A percentile compares a stretch with the other conserved stretches of the same genome.
phyloP scores from a whole-genome alignment of 805 yeast genomes.

The Metschnikowia drakensbergensis region DNA sequence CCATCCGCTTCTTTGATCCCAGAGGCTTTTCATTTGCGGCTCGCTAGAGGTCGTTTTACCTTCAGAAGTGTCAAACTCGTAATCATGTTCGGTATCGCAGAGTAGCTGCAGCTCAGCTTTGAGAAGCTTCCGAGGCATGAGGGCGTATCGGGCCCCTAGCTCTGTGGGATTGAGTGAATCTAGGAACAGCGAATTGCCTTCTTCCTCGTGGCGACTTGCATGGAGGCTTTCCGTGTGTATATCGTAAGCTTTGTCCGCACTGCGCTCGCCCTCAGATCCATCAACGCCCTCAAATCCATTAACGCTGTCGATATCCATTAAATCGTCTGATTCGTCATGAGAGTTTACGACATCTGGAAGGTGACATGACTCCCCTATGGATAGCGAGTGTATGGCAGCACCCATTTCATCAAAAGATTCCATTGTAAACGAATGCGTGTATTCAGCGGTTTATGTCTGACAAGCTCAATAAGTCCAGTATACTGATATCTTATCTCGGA shows the following conservation, averaged over 20 bases:
- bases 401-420: constrained; percentile 16
- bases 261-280: not conserved
- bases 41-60: not conserved
- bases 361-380: constrained; percentile 6
- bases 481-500: not conserved
- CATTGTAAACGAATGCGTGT: constrained; percentile 1
- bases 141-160: constrained; percentile 40
- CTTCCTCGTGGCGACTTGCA: not conserved
- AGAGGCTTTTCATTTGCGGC: not conserved
- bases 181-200: constrained; percentile 12
- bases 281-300: not conserved
- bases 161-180: constrained; percentile 34
- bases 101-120: constrained; percentile 12
- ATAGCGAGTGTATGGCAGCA: constrained; percentile 14
- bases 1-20: not conserved
- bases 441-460: not conserved
- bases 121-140: constrained; percentile 29
- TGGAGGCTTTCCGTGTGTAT: not conserved
- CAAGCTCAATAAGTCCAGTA: not conserved
- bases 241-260: not conserved
- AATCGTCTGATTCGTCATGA: constrained; percentile 13
- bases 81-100: constrained; percentile 15
- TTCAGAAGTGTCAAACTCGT: constrained; percentile 25
- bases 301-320: constrained; percentile 24
- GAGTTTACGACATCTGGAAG: not conserved